A percentile compares a stretch with the other conserved stretches of the same genome.
These are phyloP conservation scores for Phytopythium litorale DNA, from an alignment of 352 stramenopile species.

Conservation along the genomic window DNA sequence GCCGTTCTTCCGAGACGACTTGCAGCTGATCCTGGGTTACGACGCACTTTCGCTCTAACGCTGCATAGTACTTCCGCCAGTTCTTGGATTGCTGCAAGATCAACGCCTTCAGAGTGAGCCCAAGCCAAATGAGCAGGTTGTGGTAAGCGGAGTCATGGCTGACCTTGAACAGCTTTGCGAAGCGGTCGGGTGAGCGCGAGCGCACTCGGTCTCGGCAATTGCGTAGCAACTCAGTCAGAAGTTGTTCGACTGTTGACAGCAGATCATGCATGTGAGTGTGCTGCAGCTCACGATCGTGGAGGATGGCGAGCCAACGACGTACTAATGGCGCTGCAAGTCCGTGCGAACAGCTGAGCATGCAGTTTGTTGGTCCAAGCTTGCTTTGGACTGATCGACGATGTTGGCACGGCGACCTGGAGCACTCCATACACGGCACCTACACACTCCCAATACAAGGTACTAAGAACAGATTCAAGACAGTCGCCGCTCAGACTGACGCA, in stretches of 20 bases:
- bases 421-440: slow-evolving; percentile 43
- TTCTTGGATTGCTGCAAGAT: slow-evolving; percentile 49
- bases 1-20: slow-evolving; percentile 25
- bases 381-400: slow-evolving; percentile 9
- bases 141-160: background rate
- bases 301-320: background rate
- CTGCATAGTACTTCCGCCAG: slow-evolving; percentile 66
- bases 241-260: slow-evolving; percentile 46
- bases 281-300: background rate
- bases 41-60: slow-evolving; percentile 39
- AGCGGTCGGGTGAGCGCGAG: slow-evolving; percentile 37
- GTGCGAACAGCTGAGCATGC: slow-evolving; percentile 17
- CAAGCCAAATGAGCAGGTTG: background rate
- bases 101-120: background rate
- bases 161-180: slow-evolving; percentile 63
- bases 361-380: background rate
- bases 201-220: slow-evolving; percentile 46
- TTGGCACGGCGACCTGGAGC: slow-evolving; percentile 42
- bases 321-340: background rate
- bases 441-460: background rate
- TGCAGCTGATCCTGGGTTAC: slow-evolving; percentile 32
- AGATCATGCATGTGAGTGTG: background rate
- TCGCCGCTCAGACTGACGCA: background rate
- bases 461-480: background rate
- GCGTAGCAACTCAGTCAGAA: slow-evolving; percentile 57